Evolutionary conservation across 108 stramenopile genomes (phyloP), one percentile per base, ranked within the genome.

Genomic region (Cyclotella kingstonii): DNA sequence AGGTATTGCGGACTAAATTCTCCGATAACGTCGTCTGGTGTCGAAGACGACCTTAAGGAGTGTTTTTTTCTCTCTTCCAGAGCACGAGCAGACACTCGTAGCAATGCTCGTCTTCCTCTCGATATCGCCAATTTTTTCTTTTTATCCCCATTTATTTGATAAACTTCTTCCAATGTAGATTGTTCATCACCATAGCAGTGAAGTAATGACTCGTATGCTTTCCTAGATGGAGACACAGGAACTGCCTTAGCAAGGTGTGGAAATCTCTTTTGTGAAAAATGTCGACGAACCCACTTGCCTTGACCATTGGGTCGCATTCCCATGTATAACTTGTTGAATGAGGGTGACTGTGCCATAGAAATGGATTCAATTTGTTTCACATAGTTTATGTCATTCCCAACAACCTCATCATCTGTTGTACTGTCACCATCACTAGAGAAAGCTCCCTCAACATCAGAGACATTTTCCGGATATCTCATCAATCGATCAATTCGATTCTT

Each of bases 71-170:
- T 79, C 64, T 85, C 48, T 9, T 70, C 61, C 26, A 58, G 82
- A 14, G 21, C 30, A 27, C 85, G 84, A 48, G 70, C 64, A 0
- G 83, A 86, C 8, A 84, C 81, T 38, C 79, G 66, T 23, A 90
- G 51, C 11, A 82, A 60, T 7, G 89, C 89, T 35, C 84, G 65
- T 21, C 87, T 67, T 39, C 90, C 86, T 26, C 53, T 49, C 25
- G 77, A 79, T 33, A 82, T 62, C 9, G 41, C 48, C 7, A 59
- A 41, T 44, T 55, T 25, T 28, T 57, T 39, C 35, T 48, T 67
- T 38, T 38, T 38, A 18, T 9, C 12, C 17, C 44, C n/a, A 9
- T 60, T 30, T 4, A 1, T 1, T 28, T 17, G 18, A 14, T 41
- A 14, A 3, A 7, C 1, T 18, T 31, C 18, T 3, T 39, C 23